phyloP scores from a whole-genome alignment of 768 basidiomycete species.

The Mycena belliarum region DNA sequence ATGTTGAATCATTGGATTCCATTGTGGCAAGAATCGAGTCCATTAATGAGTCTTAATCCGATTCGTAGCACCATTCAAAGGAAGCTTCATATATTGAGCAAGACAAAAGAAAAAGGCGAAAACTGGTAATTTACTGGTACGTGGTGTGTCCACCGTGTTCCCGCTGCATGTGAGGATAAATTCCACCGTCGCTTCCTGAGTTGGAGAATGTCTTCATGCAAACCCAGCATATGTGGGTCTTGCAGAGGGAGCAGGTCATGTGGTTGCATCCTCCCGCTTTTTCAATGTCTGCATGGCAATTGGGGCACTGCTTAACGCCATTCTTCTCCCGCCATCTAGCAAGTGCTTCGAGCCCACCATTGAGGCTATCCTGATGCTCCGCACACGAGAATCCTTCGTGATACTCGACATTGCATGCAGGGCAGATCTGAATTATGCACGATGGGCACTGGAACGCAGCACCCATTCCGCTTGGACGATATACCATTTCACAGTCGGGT shows the following conservation, averaged over 20 bases:
- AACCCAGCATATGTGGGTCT: constrained; percentile 42
- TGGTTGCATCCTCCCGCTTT: constrained; percentile 44
- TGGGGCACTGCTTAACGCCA: constrained; percentile 37
- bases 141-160: constrained; percentile 26
- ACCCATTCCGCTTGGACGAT: constrained; percentile 30
- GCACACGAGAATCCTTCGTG: constrained; percentile 45
- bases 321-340: constrained; percentile 29
- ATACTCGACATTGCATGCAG: constrained; percentile 37
- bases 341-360: constrained; percentile 21
- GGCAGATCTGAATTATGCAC: constrained; percentile 39
- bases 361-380: constrained; percentile 23
- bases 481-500: constrained; percentile 49
- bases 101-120: no score
- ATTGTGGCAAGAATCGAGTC: no score
- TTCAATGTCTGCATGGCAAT: constrained; percentile 35
- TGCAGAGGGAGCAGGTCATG: constrained; percentile 35
- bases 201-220: constrained; percentile 35
- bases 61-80: no score
- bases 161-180: constrained; percentile 35
- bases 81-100: no score
- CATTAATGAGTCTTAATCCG: no score
- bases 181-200: constrained; percentile 20
- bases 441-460: constrained; percentile 33
- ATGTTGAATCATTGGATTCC: no score
- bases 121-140: no score